Base-by-base conservation (phyloP, 176 grass and related monocot genomes). In the Urochloa ruziziensis region DNA sequence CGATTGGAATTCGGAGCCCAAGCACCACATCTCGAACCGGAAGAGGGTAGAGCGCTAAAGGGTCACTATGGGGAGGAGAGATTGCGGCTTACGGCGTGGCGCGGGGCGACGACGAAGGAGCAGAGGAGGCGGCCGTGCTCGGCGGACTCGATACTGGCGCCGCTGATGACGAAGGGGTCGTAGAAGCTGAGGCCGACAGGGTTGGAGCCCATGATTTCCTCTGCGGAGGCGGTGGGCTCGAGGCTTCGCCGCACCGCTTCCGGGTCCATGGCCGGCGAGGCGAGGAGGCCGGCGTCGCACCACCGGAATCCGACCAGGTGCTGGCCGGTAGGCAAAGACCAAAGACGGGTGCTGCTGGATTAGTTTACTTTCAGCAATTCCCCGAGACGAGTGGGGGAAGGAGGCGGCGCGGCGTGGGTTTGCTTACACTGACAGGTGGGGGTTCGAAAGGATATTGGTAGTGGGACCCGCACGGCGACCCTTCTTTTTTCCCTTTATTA, bases 91-190 rank as follows among this genome's bases (percentile, higher is more conserved):
- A 94, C 91, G 56, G 87, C 64, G 64, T 89, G 59, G 69, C 89
- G 82, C 36, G 93, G 87, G 70, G 80, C 79, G 49, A 95, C 87
- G 84, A 88, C 42, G 62, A 87, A 87, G 80, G 93, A 96, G 85
- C 87, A 98, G 77, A 98, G 89, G 84, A 99, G 44, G 79, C 89
- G 91, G 58, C 89, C 89, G 73, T 74, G 74, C 68, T 94, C 87
- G 39, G 81, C 83, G 72, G 59, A 64, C 68, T 94, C 83, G 37
- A 94, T 3, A 58, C 87, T 64, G 40, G 94, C 46, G 82, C 91
- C 89, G 73, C 73, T 85, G 59, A 90, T 7, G 86, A 83, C 47
- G 77, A 96, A 56, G 73, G 65, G 9, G 30, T 99, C 93, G 85
- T 85, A 96, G 72, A 90, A 82, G 44, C 13, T 0, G 19, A 35